Evolutionary conservation across 441 rosid genomes (phyloP).

Genomic region (Populus hybrid): DNA sequence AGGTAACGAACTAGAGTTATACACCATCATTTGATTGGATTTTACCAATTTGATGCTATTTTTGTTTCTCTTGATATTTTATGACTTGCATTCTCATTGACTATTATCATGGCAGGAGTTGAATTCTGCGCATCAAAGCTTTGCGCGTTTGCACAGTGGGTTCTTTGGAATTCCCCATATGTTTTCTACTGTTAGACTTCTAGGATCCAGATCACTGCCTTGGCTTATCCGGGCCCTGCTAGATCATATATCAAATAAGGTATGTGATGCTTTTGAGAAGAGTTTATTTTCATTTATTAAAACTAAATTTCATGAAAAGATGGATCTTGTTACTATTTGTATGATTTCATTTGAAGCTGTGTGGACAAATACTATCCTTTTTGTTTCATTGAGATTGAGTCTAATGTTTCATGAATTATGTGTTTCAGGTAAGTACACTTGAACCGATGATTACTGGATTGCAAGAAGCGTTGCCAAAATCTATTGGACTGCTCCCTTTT

Average conservation of each 20-base stretch:
- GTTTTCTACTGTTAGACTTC: slow-evolving; percentile 82
- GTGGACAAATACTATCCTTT: neutral
- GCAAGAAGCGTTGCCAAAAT: slow-evolving; percentile 94
- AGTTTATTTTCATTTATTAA: slow-evolving; percentile 6
- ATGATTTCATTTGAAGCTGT: neutral
- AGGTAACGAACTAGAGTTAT: slow-evolving; percentile 45
- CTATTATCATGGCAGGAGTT: slow-evolving; percentile 57
- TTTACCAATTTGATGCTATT: slow-evolving; percentile 9
- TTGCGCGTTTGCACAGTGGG: slow-evolving; percentile 88
- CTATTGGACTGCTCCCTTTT: slow-evolving; percentile 94
- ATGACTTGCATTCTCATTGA: slow-evolving; percentile 10
- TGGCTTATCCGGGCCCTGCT: slow-evolving; percentile 97
- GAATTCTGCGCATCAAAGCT: slow-evolving; percentile 97
- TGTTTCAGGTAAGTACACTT: slow-evolving; percentile 64
- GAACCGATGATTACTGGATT: slow-evolving; percentile 92
- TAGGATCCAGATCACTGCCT: slow-evolving; percentile 95
- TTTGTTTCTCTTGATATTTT: neutral
- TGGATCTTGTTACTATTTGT: neutral
- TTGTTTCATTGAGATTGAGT: neutral
- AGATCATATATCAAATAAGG: slow-evolving; percentile 98
- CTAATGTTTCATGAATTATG: slow-evolving; percentile 16
- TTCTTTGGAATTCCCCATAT: slow-evolving; percentile 92
- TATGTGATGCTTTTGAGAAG: slow-evolving; percentile 22
- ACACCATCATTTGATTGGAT: slow-evolving; percentile 18
- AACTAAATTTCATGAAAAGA: neutral